phyloP scores from a whole-genome alignment of 495 filamentous ascomycete genomes.

The Lasiosphaeria hispida region DNA sequence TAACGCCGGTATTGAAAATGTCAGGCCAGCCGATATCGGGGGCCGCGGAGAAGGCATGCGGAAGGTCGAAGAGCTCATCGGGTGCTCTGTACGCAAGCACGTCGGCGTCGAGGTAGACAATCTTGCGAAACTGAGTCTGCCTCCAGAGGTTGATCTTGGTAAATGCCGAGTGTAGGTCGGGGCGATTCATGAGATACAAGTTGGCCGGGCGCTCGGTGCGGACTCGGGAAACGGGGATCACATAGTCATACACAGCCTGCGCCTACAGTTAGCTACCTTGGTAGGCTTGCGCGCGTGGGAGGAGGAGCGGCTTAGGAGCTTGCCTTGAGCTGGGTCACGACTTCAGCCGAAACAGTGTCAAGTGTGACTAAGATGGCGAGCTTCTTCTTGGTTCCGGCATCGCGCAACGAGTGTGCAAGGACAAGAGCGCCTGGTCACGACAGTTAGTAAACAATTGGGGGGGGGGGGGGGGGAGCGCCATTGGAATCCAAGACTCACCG shows the following conservation, averaged over 20 bases:
- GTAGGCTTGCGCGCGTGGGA: neutral
- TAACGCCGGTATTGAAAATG: slow-evolving; percentile 94
- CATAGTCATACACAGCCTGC: slow-evolving; percentile 81
- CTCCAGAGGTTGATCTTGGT: slow-evolving; percentile 97
- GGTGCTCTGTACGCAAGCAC: slow-evolving; percentile 81
- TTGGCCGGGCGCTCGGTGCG: slow-evolving; percentile 75
- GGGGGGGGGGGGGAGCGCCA: no score
- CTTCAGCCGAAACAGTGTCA: slow-evolving; percentile 67
- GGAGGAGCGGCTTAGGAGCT: slow-evolving; percentile 8
- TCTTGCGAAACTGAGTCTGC: slow-evolving; percentile 80
- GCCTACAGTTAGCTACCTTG: slow-evolving; percentile 12
- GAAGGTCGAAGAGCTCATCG: slow-evolving; percentile 84
- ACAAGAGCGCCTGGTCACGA: slow-evolving; percentile 73
- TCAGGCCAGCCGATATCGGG: slow-evolving; percentile 99
- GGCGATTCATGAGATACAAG: slow-evolving; percentile 85
- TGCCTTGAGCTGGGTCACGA: slow-evolving; percentile 74
- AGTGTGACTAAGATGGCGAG: slow-evolving; percentile 80
- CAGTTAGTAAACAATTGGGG: slow-evolving; percentile 27
- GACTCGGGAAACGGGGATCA: slow-evolving; percentile 80
- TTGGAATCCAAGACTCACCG: slow-evolving; percentile 52
- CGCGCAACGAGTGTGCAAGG: slow-evolving; percentile 89
- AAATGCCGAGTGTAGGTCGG: slow-evolving; percentile 85
- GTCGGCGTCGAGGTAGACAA: slow-evolving; percentile 92
- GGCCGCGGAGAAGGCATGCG: slow-evolving; percentile 78
- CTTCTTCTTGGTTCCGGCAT: slow-evolving; percentile 83